phyloP scores from a whole-genome alignment of 805 yeast genomes.

The Zygosaccharomyces siamensis region DNA sequence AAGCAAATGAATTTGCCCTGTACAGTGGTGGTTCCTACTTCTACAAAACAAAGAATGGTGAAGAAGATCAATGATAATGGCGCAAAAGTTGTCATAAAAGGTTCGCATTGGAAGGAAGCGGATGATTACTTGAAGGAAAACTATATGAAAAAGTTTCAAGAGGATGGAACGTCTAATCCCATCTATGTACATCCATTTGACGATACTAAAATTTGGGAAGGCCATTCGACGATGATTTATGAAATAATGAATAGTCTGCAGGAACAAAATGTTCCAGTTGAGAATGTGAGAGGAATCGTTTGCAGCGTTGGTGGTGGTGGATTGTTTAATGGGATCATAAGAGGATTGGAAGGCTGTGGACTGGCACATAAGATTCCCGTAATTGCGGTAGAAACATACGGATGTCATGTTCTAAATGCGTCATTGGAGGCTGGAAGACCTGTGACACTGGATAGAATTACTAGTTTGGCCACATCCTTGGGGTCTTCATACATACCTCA shows the following conservation, averaged over 20 bases:
- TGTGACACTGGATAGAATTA: slow-evolving; percentile 42
- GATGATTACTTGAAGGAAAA: slow-evolving; percentile 31
- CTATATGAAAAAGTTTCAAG: no score
- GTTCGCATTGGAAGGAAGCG: slow-evolving; percentile 46
- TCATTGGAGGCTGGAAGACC: slow-evolving; percentile 45
- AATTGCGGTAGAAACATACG: slow-evolving; percentile 51
- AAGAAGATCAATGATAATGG: slow-evolving; percentile 43
- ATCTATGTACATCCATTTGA: slow-evolving; percentile 54
- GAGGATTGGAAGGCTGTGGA: slow-evolving; percentile 38
- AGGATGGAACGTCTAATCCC: slow-evolving; percentile 10
- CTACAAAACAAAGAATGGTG: slow-evolving; percentile 42
- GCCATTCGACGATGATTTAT: slow-evolving; percentile 46
- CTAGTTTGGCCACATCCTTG: slow-evolving; percentile 50
- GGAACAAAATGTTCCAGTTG: no score
- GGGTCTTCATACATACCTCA: no score
- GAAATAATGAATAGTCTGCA: slow-evolving; percentile 35
- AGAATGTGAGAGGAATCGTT: slow-evolving; percentile 31
- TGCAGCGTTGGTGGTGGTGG: slow-evolving; percentile 59
- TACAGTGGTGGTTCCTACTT: slow-evolving; percentile 55
- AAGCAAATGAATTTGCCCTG: slow-evolving; percentile 37
- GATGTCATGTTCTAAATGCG: slow-evolving; percentile 51
- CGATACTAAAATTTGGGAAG: slow-evolving; percentile 48
- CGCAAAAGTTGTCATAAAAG: slow-evolving; percentile 45
- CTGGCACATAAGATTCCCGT: slow-evolving; percentile 37
- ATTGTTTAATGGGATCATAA: slow-evolving; percentile 45